Conservation (phyloP, 306 rosid genomes). For the Casuarina equisetifolia region DNA sequence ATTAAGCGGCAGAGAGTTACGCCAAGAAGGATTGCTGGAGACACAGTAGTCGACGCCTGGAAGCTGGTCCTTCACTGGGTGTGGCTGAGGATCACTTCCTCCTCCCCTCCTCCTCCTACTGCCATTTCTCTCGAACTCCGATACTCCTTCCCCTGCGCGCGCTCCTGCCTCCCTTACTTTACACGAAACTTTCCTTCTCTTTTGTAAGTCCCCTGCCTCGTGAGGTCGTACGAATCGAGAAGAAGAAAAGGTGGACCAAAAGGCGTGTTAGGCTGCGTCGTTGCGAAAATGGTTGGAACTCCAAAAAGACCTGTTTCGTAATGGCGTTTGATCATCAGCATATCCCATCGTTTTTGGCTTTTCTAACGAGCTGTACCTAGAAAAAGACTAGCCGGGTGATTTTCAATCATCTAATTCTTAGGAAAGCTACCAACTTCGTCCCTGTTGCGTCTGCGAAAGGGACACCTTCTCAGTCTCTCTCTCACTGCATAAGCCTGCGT, state of each 20-base stretch:
- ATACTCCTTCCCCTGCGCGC: not conserved
- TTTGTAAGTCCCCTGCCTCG: not conserved
- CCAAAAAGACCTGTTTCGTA: not conserved
- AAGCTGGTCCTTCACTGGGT: constrained; percentile 80
- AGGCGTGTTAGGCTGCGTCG: constrained; percentile 29
- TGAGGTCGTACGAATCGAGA: not conserved
- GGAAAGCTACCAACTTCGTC: constrained; percentile 7
- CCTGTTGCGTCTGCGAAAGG: not conserved
- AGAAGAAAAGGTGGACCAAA: not conserved
- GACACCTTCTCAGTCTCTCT: not conserved
- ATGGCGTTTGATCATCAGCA: not conserved
- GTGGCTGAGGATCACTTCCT: constrained; percentile 57
- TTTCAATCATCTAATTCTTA: not conserved
- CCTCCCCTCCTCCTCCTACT: constrained; percentile 28
- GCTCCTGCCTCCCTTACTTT: too few relatives aligned
- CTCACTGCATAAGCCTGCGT: not conserved
- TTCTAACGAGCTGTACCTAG: not conserved
- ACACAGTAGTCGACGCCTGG: constrained; percentile 76
- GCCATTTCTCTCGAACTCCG: not conserved
- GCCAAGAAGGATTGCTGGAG: constrained; percentile 75
- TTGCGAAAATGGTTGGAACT: constrained; percentile 19
- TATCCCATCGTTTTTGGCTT: not conserved
- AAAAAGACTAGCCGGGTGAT: not conserved
- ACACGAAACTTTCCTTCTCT: not conserved
- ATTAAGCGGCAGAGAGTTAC: constrained; percentile 32